Conservation (phyloP, 768 basidiomycete genomes). For the Boletus vinaceobasis region DNA sequence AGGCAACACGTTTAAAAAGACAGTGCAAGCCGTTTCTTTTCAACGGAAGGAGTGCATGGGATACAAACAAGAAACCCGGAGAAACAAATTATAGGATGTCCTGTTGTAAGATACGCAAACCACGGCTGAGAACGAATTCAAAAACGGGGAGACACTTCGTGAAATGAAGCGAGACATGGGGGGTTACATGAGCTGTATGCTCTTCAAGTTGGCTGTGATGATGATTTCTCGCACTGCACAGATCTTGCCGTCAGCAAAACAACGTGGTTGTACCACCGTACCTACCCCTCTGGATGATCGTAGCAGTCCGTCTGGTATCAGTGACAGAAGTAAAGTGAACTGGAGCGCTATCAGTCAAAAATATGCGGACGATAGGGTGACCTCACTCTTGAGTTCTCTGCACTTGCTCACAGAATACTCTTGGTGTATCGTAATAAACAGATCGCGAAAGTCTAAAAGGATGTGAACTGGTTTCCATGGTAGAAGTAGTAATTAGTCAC, state of each 20-base stretch:
- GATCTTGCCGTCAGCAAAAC: slow-evolving; percentile 1
- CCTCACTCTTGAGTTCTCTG: slow-evolving; percentile 70
- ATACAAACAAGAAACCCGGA: slow-evolving; percentile 15
- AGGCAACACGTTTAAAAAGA: slow-evolving; percentile 9
- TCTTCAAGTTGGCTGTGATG: slow-evolving; percentile 61
- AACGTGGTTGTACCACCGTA: not conserved
- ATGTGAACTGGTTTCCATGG: not conserved
- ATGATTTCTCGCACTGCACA: slow-evolving; percentile 65
- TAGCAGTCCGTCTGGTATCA: slow-evolving; percentile 70
- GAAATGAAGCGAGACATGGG: slow-evolving; percentile 1
- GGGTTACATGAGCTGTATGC: slow-evolving; percentile 39
- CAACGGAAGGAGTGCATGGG: slow-evolving; percentile 4
- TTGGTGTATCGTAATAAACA: slow-evolving; percentile 70
- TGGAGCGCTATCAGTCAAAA: slow-evolving; percentile 28
- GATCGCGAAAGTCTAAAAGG: slow-evolving; percentile 63
- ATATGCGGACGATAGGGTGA: not conserved
- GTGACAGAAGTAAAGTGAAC: slow-evolving; percentile 81
- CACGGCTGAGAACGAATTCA: slow-evolving; percentile 7
- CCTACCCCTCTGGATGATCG: slow-evolving; percentile 72
- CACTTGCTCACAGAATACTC: slow-evolving; percentile 64
- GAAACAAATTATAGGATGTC: slow-evolving; percentile 16
- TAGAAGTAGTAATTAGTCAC: slow-evolving; percentile 39
- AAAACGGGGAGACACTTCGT: not conserved
- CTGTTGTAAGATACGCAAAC: slow-evolving; percentile 16
- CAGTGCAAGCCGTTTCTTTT: slow-evolving; percentile 12